Conservation (phyloP, 2,329 filamentous ascomycete species). For the Ophiostoma piceae region DNA sequence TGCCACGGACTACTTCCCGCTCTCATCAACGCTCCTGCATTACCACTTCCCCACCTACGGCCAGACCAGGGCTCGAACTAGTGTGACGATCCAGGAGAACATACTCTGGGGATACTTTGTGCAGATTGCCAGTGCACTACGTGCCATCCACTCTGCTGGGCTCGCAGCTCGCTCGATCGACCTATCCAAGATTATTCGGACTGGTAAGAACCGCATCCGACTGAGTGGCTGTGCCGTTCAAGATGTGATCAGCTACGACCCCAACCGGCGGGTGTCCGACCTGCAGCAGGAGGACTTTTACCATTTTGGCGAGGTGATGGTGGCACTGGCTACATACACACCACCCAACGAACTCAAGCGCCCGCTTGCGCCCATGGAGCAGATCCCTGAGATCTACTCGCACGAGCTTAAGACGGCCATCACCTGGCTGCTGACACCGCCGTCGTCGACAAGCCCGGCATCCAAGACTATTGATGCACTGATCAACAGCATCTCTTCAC, state of each 20-base stretch:
- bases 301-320: conserved; percentile 75
- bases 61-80: conserved; percentile 36
- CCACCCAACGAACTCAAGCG: conserved; percentile 43
- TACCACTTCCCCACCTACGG: conserved; percentile 60
- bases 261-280: conserved; percentile 61
- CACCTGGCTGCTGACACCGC: conserved; percentile 70
- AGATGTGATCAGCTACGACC: conserved; percentile 81
- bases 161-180: conserved; percentile 84
- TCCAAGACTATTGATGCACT: conserved; percentile 75
- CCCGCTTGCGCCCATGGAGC: conserved; percentile 64
- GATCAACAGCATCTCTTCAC: conserved; percentile 68
- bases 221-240: conserved; percentile 83
- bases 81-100: conserved; percentile 58
- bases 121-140: conserved; percentile 83
- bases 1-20: conserved; percentile 86
- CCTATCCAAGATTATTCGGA: conserved; percentile 81
- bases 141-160: conserved; percentile 73
- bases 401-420: conserved; percentile 73
- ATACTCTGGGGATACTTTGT: conserved; percentile 88
- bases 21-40: conserved; percentile 84
- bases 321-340: conserved; percentile 73
- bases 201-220: conserved; percentile 82
- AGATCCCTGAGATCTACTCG: conserved; percentile 68
- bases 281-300: conserved; percentile 83
- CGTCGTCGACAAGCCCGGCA: conserved; percentile 41